Evolutionary conservation across 2,329 filamentous ascomycete genomes (phyloP), one percentile per base, ranked within the genome.

Genomic region (Penicillium sp.): DNA sequence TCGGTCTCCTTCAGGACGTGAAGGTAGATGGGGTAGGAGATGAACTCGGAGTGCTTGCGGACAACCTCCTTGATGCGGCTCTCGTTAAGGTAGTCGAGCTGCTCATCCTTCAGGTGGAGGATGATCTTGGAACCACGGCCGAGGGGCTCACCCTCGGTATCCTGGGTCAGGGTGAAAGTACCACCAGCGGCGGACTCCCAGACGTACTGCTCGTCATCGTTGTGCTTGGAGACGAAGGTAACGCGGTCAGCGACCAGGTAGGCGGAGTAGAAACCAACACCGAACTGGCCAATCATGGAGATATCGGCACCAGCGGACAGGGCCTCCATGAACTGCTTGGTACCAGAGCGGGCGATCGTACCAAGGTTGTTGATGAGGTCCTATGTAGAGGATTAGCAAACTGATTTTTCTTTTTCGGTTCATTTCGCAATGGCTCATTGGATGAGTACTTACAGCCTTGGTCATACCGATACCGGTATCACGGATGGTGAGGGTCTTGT

Each of bases 31-130:
- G 95, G 95, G 87, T 99, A 99, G 51, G 95, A 98, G 85, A 99
- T 99, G 87, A 99, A 99, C 85, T 99, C 95, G 77, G 95, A 98
- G 90, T 99, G 95, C 91, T 99, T 99, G 92, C 98, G 98, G 86
- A 99, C 93, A 68, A 99, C 93, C 86, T 99, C 95, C 91, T 99
- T 99, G 86, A 99, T 90, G 87, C 93, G 95, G 85, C 86, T 86
- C 90, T 99, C 95, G 81, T 98, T 96, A 69, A 98, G 85, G 88
- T 96, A 99, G 80, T 98, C 95, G 67, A 84, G 85, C 86, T 99
- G 95, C 88, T 99, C 95, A 72, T 99, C 95, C 91, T 99, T 99
- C 75, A 99, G 86, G 86, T 98, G 91, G 62, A 99, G 92, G 80
- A 98, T 88, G 78, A 99, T 96, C 88, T 96, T 93, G 79, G 92